Evolutionary conservation across 2,329 filamentous ascomycete genomes (phyloP).

Genomic region (Chrysosporium keratinophilum): DNA sequence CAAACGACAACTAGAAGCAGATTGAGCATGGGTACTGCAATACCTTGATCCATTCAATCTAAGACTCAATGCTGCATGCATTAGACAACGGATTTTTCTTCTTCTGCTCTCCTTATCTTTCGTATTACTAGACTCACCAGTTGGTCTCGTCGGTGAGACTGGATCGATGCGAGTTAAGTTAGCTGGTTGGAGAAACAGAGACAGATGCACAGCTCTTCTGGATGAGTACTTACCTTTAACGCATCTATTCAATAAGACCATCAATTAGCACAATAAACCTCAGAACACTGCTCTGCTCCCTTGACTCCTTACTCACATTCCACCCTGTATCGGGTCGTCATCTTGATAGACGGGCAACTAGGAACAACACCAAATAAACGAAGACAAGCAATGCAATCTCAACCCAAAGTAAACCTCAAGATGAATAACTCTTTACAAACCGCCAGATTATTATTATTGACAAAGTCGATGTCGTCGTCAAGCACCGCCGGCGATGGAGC

Average conservation of each 20-base stretch:
- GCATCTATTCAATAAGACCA: slow-evolving; percentile 42
- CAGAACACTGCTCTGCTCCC: too few relatives aligned
- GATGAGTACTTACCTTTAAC: slow-evolving; percentile 42
- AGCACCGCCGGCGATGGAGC: too few relatives aligned
- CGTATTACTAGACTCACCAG: slow-evolving; percentile 45
- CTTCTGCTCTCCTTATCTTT: too few relatives aligned
- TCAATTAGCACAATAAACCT: neutral
- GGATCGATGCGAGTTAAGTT: slow-evolving; percentile 31
- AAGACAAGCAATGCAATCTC: too few relatives aligned
- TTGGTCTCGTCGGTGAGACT: slow-evolving; percentile 86
- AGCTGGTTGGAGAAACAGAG: slow-evolving; percentile 19
- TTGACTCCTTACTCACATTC: slow-evolving; percentile 50
- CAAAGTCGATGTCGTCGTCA: too few relatives aligned
- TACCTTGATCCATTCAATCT: slow-evolving; percentile 86
- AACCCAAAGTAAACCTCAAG: too few relatives aligned
- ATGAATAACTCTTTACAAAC: too few relatives aligned
- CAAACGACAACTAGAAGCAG: neutral
- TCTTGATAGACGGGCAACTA: slow-evolving; percentile 16
- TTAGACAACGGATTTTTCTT: neutral
- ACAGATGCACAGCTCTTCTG: slow-evolving; percentile 2
- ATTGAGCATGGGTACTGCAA: neutral
- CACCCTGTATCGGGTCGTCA: slow-evolving; percentile 47
- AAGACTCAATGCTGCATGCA: slow-evolving; percentile 10
- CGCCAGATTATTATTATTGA: too few relatives aligned
- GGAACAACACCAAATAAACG: too few relatives aligned